A percentile compares a stretch with the other conserved stretches of the same genome.
phyloP scores from a whole-genome alignment of 805 yeast species.

The Saccharomycopsis javanensis region DNA sequence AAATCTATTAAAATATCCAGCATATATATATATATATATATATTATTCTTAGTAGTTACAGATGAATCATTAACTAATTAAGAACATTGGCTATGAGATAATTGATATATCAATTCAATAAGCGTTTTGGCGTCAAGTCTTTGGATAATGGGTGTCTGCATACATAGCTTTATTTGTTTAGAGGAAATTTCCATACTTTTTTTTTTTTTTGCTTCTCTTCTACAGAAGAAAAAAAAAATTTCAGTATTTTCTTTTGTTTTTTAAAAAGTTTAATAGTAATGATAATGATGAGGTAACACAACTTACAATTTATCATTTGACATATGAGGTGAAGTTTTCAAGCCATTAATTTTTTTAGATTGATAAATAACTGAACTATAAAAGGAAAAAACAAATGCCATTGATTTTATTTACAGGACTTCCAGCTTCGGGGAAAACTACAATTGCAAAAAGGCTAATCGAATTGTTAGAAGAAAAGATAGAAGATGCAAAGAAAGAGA shows the following conservation, averaged over 20 bases:
- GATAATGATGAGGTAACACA: neutral
- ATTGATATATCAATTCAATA: neutral
- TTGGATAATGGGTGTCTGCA: neutral
- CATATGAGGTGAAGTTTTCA: too few species aligned
- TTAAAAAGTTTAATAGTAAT: neutral
- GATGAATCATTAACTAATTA: too few species aligned
- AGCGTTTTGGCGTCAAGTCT: neutral
- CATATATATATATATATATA: neutral
- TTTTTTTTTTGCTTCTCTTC: too few species aligned
- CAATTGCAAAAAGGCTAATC: conserved; percentile 52
- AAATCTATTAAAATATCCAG: neutral
- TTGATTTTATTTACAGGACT: conserved; percentile 72
- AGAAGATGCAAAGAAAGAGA: conserved; percentile 29
- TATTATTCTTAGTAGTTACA: too few species aligned
- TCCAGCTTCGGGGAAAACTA: conserved; percentile 79
- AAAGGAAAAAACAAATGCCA: too few species aligned
- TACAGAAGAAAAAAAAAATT: too few species aligned
- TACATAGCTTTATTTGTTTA: too few species aligned
- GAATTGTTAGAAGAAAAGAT: conserved; percentile 39
- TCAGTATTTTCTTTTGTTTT: neutral
- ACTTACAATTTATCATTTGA: too few species aligned
- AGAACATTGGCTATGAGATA: neutral
- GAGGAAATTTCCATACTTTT: too few species aligned
- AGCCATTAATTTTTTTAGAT: too few species aligned
- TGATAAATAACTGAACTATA: too few species aligned